These are phyloP conservation scores for Zygotorulaspora danielsina DNA, from an alignment of 805 yeast species.

Conservation along the genomic window DNA sequence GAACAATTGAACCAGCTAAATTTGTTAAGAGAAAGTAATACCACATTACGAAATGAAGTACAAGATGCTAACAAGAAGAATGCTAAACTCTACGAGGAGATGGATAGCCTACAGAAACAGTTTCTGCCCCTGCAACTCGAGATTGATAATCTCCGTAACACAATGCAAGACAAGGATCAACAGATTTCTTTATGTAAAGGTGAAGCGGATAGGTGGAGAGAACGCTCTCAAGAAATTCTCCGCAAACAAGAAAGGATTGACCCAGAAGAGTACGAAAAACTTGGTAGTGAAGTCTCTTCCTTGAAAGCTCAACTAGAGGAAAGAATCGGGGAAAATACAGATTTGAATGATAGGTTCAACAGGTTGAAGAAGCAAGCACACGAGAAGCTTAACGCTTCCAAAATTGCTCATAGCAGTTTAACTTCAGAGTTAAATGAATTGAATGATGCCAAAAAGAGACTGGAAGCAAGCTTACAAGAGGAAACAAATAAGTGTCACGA, in stretches of 20 bases:
- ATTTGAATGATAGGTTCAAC: constrained; percentile 32
- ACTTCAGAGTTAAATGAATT: constrained; percentile 37
- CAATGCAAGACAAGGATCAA: constrained; percentile 25
- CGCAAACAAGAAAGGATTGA: constrained; percentile 18
- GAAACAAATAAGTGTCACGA: constrained; percentile 13
- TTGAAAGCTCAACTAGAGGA: constrained; percentile 24
- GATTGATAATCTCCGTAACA: constrained; percentile 38
- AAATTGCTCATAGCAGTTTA: constrained; percentile 38
- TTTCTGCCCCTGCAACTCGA: constrained; percentile 45
- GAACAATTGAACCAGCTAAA: constrained; percentile 58
- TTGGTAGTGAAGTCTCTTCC: constrained; percentile 22
- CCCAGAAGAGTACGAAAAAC: constrained; percentile 21
- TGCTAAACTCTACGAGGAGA: constrained; percentile 39
- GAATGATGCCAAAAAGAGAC: constrained; percentile 34
- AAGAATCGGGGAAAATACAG: constrained; percentile 30
- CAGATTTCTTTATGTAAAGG: constrained; percentile 12
- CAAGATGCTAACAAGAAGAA: constrained; percentile 32
- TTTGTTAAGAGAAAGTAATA: constrained; percentile 63
- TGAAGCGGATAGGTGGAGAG: constrained; percentile 22
- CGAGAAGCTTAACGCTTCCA: constrained; percentile 33
- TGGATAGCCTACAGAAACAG: constrained; percentile 33
- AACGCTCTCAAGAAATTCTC: constrained; percentile 22
- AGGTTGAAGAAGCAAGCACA: constrained; percentile 36
- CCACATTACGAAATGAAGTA: constrained; percentile 54
- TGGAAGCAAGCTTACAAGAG: constrained; percentile 27